Conservation (phyloP, 169 alveolate species). For the Eimeria praecox region DNA sequence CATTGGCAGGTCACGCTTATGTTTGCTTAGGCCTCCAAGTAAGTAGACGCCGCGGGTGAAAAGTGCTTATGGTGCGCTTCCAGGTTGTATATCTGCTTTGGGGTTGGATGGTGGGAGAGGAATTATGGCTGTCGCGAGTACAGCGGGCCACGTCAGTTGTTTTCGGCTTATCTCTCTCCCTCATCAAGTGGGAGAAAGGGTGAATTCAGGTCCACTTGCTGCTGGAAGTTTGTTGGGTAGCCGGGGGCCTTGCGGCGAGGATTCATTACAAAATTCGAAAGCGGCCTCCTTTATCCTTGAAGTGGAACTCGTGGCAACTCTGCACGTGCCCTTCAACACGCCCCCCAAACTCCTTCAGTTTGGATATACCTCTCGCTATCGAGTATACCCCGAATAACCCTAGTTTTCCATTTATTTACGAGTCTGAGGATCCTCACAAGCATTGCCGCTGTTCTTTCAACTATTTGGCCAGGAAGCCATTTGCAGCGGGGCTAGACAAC, state of each 20-base stretch:
- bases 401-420: neutral
- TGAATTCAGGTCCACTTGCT: neutral
- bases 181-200: neutral
- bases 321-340: constrained; percentile 39
- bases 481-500: neutral
- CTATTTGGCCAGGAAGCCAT: neutral
- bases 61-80: neutral
- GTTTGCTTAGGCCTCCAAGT: neutral
- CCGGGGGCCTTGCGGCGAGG: neutral
- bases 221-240: constrained; percentile 32
- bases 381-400: neutral
- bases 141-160: constrained; percentile 47
- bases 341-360: constrained; percentile 32
- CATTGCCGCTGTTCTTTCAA: neutral
- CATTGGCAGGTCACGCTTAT: neutral
- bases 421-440: neutral
- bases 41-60: neutral
- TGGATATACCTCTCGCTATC: neutral
- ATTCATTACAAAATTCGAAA: neutral
- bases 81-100: constrained; percentile 41
- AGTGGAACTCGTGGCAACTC: neutral
- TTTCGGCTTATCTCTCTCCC: constrained; percentile 32
- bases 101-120: constrained; percentile 38
- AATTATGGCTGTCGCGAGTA: constrained; percentile 28
- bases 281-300: neutral